Evolutionary conservation across 148 eudicot genomes (phyloP).

Genomic region (Heliosperma pusillum): DNA sequence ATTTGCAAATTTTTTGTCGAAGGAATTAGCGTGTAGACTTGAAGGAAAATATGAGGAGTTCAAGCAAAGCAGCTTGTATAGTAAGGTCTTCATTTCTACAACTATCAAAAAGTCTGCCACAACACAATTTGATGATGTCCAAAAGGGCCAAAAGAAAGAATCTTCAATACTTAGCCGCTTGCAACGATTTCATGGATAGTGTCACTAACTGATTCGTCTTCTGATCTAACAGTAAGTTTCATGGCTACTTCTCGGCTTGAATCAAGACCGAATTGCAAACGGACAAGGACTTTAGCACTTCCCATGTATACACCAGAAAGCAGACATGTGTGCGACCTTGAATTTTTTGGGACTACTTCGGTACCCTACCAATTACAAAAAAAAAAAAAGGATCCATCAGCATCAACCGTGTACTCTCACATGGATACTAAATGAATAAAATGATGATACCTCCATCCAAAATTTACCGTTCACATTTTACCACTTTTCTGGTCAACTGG

Average conservation of each 20-base stretch:
- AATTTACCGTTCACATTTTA: too few relatives aligned
- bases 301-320: constrained; percentile 91
- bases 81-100: constrained; percentile 28
- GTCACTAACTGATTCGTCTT: constrained; percentile 82
- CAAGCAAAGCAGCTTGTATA: constrained; percentile 17
- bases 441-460: too few relatives aligned
- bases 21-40: constrained; percentile 12
- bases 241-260: constrained; percentile 85
- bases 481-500: too few relatives aligned
- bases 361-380: constrained; percentile 54
- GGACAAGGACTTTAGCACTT: constrained; percentile 78
- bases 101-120: constrained; percentile 18
- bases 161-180: constrained; percentile 49
- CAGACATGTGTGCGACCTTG: constrained; percentile 90
- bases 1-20: constrained; percentile 6
- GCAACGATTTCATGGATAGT: constrained; percentile 94
- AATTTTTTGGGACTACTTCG: constrained; percentile 70
- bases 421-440: too few relatives aligned
- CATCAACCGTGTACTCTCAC: background rate
- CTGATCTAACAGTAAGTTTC: constrained; percentile 93
- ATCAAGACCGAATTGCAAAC: constrained; percentile 80
- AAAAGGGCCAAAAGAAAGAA: constrained; percentile 2
- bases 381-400: background rate
- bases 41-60: constrained; percentile 16
- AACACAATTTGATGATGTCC: background rate